phyloP scores from a whole-genome alignment of 768 basidiomycete genomes.

The Mycena metata region DNA sequence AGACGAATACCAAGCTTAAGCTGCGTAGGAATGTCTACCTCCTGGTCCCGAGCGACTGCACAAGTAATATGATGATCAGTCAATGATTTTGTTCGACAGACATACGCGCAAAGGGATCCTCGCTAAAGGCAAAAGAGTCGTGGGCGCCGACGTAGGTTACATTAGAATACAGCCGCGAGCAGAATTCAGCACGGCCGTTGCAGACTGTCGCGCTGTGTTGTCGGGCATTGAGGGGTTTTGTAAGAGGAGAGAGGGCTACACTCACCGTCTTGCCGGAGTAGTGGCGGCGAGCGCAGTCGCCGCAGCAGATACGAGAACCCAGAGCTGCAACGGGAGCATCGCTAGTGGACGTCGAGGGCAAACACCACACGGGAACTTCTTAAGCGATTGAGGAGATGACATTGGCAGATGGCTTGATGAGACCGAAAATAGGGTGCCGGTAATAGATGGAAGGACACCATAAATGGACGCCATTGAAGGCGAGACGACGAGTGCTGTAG shows the following conservation, averaged over 20 bases:
- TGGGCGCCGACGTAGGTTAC: slow-evolving; percentile 66
- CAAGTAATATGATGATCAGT: too few relatives aligned
- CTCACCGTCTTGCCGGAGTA: slow-evolving; percentile 10
- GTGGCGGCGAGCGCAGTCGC: neutral
- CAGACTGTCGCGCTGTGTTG: slow-evolving; percentile 60
- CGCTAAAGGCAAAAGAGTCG: slow-evolving; percentile 67
- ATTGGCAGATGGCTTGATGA: slow-evolving; percentile 23
- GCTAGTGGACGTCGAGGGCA: neutral
- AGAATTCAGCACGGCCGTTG: slow-evolving; percentile 77
- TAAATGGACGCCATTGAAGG: neutral
- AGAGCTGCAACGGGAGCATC: slow-evolving; percentile 14
- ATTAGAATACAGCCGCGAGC: slow-evolving; percentile 67
- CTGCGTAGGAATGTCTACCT: slow-evolving; percentile 64
- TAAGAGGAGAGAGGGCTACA: neutral
- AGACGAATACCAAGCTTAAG: slow-evolving; percentile 66
- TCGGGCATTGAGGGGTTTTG: neutral
- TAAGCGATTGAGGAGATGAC: neutral
- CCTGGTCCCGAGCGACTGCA: slow-evolving; percentile 60
- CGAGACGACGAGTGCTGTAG: neutral
- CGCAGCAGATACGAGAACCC: slow-evolving; percentile 4
- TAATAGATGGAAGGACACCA: neutral
- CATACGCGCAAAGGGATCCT: slow-evolving; percentile 61
- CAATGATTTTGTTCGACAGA: slow-evolving; percentile 33
- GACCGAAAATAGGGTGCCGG: slow-evolving; percentile 16
- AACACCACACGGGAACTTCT: neutral